These are phyloP conservation scores for Kluyveromyces aestuarii DNA, from an alignment of 805 yeast species.

Conservation along the genomic window DNA sequence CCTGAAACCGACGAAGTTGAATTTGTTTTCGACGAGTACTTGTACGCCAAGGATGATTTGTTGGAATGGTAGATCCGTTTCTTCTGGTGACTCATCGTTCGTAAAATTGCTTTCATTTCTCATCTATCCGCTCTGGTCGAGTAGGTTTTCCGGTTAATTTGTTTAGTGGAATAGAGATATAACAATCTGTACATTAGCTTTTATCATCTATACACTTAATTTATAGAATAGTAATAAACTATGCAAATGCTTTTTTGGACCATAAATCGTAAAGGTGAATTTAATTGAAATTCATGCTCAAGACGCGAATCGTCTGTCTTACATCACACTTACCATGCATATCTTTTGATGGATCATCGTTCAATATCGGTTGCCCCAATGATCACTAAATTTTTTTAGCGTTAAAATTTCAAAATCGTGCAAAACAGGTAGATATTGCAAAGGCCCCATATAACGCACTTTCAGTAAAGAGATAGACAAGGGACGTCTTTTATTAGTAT, in stretches of 20 bases:
- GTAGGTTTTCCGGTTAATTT: background rate
- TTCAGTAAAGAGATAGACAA: too few species aligned
- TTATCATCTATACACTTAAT: background rate
- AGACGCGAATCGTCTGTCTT: too few species aligned
- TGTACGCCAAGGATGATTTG: conserved; percentile 30
- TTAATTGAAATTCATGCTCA: too few species aligned
- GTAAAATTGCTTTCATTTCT: background rate
- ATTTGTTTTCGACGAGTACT: conserved; percentile 30
- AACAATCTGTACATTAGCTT: background rate
- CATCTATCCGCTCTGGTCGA: background rate
- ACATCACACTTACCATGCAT: too few species aligned
- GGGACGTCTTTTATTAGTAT: conserved; percentile 1
- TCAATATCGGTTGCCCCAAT: too few species aligned
- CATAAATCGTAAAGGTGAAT: too few species aligned
- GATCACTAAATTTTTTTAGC: too few species aligned
- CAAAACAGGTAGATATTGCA: too few species aligned
- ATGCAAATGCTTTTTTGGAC: background rate
- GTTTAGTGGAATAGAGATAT: background rate
- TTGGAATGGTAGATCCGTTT: conserved; percentile 22
- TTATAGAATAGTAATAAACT: background rate
- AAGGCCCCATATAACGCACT: too few species aligned
- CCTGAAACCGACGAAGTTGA: conserved; percentile 32
- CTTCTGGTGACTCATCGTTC: background rate
- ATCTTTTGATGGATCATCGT: too few species aligned
- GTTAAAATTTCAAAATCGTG: too few species aligned